A percentile compares a stretch with the other conserved stretches of the same genome.
These are phyloP conservation scores for Phanerochaete sordida DNA, from an alignment of 768 basidiomycete species.

Conservation along the genomic window DNA sequence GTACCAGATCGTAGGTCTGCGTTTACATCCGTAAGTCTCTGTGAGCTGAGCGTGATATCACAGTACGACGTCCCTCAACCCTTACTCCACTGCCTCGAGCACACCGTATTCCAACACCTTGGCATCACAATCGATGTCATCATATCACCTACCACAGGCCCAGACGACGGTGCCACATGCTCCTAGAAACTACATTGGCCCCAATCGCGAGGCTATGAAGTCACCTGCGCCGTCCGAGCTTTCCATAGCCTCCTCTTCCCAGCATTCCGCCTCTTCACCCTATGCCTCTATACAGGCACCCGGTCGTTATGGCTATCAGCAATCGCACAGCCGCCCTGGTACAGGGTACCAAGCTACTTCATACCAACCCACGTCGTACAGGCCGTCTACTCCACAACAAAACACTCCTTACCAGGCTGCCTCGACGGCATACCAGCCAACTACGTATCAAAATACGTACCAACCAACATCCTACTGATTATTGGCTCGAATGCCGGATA, in stretches of 20 bases:
- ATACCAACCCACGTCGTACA: slow-evolving; percentile 5
- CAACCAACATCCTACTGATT: slow-evolving; percentile 14
- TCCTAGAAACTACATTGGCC: neutral
- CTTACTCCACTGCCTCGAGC: neutral
- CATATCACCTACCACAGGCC: neutral
- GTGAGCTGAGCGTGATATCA: no score
- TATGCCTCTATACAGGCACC: neutral
- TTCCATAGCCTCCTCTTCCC: neutral
- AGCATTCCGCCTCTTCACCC: neutral
- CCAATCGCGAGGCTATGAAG: neutral
- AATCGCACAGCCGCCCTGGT: neutral
- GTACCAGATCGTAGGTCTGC: slow-evolving; percentile 8
- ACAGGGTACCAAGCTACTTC: slow-evolving; percentile 1
- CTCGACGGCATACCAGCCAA: neutral
- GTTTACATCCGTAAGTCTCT: no score
- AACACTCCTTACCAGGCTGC: neutral
- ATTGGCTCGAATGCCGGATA: no score
- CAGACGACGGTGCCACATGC: neutral
- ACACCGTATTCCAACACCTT: neutral
- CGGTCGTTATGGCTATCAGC: neutral
- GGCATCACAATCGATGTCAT: neutral
- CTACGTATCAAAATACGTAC: neutral
- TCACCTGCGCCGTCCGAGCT: slow-evolving; percentile 12
- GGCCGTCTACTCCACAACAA: no score
- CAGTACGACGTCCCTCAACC: no score